Base-by-base conservation (phyloP, 768 basidiomycete genomes). In the Boletus bicolor region DNA sequence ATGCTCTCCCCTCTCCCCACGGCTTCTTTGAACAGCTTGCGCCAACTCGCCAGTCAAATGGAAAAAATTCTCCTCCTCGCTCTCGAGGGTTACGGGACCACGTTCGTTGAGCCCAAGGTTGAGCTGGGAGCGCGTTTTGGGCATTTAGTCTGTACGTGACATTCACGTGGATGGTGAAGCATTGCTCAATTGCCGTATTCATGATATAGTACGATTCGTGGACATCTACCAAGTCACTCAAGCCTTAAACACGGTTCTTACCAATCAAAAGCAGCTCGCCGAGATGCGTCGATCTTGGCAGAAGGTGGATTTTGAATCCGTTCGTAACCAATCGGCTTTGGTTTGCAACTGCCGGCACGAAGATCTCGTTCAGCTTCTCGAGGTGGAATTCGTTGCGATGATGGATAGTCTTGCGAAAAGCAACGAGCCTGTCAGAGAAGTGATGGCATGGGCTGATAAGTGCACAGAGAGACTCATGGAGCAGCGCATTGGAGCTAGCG, bases 331-430 rank as follows among this genome's bases (percentile, higher is more conserved):
- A 66, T 91, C 89, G n/a, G 92, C 92, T 17, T 75, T 94, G 64
- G 92, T 93, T 30, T 93, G 91, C 80, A 93, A 93, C 67, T 93
- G 92, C 70, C 87, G 92, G 47, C 91, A 93, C 61, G 92, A 93
- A 72, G 90, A 93, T 64, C 79, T 94, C 48, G 82, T 90, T 41
- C 90, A 93, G 62, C 79, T 93, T 46, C 72, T 94, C 46, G 91
- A 93, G 68, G 86, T 89, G 52, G 89, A 93, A 70, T 92, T 92
- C 68, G 85, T 89, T 21, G 69, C 73, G n/a, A 73, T 93, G 72
- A 73, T 93, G 74, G 89, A 92, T 39, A 77, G 80, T 54, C 75
- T 91, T 36, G 65, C 79, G 35, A 87, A 89, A 75, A 89, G 81
- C 67, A 79, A 71, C 45, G 90, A 93, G 60, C 91, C 91, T 14